Percentiles rank a stretch among this genome's conserved stretches.
phyloP scores from a whole-genome alignment of 805 yeast species.

The Zygoascus tannicola region DNA sequence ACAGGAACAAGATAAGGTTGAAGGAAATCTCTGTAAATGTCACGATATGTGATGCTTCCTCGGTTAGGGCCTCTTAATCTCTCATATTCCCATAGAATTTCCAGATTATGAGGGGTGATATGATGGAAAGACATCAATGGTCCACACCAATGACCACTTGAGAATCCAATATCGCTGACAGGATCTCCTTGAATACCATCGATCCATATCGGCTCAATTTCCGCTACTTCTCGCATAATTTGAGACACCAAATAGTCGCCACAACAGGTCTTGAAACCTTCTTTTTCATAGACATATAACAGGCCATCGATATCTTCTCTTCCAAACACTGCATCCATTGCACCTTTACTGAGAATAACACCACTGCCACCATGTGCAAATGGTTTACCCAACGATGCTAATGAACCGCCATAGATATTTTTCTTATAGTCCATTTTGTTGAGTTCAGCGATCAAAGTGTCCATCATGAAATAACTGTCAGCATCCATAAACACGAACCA shows the following conservation, averaged over 20 bases:
- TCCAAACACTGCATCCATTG: constrained; percentile 21
- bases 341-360: constrained; percentile 26
- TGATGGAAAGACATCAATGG: constrained; percentile 29
- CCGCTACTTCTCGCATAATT: constrained; percentile 17
- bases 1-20: constrained; percentile 13
- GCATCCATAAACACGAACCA: constrained; percentile 33
- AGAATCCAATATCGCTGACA: constrained; percentile 11
- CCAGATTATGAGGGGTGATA: constrained; percentile 22
- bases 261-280: constrained; percentile 24
- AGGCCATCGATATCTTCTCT: constrained; percentile 15
- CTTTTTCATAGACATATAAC: constrained; percentile 14
- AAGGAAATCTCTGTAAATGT: constrained; percentile 16
- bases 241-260: constrained; percentile 29
- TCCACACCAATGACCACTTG: constrained; percentile 22
- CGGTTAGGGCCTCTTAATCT: constrained; percentile 15
- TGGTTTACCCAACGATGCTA: constrained; percentile 17
- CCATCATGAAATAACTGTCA: constrained; percentile 26
- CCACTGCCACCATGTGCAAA: constrained; percentile 36
- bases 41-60: constrained; percentile 12
- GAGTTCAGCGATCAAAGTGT: constrained; percentile 23
- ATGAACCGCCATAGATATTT: constrained; percentile 27
- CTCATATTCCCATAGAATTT: constrained; percentile 29
- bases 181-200: constrained; percentile 27
- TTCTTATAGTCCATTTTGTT: constrained; percentile 21
- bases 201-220: constrained; percentile 6